Conservation (phyloP, 192 early-diverging fungal species). For the Podochytrium sp. region DNA sequence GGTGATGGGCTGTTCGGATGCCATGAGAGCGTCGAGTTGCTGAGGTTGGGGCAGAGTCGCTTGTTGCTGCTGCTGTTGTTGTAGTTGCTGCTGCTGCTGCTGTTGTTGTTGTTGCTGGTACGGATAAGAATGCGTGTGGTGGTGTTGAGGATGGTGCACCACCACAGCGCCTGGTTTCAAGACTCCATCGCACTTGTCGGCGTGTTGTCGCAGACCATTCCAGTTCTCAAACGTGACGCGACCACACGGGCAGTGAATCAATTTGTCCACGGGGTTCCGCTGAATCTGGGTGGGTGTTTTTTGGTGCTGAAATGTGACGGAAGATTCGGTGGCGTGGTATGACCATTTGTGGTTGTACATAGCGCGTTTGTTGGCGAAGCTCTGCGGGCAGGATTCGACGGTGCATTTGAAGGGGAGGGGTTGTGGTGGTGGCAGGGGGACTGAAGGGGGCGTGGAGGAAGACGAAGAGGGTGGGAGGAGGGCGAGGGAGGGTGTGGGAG, state of each 20-base stretch:
- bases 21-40: too few species aligned
- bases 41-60: neutral
- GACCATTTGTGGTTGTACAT: conserved; percentile 5
- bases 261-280: neutral
- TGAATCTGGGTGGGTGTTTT: neutral
- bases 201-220: neutral
- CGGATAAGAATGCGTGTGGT: neutral
- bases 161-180: neutral
- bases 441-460: too few species aligned
- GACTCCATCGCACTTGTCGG: neutral
- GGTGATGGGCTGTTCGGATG: too few species aligned
- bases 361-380: too few species aligned
- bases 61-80: neutral
- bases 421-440: too few species aligned
- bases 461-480: too few species aligned
- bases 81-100: neutral
- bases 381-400: too few species aligned
- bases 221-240: neutral
- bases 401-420: too few species aligned
- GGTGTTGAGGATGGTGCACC: neutral
- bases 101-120: neutral
- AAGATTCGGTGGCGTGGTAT: neutral
- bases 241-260: neutral
- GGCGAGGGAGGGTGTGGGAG: too few species aligned
- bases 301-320: neutral